phyloP scores from a whole-genome alignment of 768 basidiomycete species.

The Podaxis mareebaensis region DNA sequence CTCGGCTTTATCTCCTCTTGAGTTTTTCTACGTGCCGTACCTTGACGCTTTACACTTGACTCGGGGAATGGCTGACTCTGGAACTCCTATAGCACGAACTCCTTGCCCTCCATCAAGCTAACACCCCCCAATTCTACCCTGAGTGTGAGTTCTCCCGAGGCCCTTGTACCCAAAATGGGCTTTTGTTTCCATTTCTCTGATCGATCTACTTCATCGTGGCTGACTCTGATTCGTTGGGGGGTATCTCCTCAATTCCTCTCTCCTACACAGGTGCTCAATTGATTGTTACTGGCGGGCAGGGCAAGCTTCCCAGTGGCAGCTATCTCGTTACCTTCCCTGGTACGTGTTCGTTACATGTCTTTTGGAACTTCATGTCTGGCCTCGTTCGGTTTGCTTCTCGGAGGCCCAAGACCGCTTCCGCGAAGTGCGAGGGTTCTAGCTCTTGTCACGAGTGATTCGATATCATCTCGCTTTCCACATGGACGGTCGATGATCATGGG shows the following conservation, averaged over 20 bases:
- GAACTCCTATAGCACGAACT: conserved; percentile 29
- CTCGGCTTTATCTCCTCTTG: too few relatives aligned
- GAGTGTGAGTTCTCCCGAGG: conserved; percentile 27
- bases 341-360: neutral
- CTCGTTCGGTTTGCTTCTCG: neutral
- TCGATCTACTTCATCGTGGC: neutral
- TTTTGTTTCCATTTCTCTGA: neutral
- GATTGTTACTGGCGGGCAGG: conserved; percentile 36
- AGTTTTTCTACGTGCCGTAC: neutral
- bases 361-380: conserved; percentile 1
- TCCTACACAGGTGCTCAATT: conserved; percentile 29
- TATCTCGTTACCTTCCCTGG: conserved; percentile 37
- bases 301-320: conserved; percentile 29
- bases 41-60: neutral
- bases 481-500: neutral
- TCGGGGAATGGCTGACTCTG: neutral
- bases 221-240: neutral
- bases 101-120: conserved; percentile 37
- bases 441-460: neutral
- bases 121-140: conserved; percentile 39
- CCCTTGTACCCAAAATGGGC: neutral
- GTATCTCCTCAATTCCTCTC: neutral
- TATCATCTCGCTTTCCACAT: neutral
- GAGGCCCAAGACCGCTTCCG: neutral
- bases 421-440: neutral